These are phyloP conservation scores for Cinchona pubescens DNA, from an alignment of 257 asterid species.

Conservation along the genomic window DNA sequence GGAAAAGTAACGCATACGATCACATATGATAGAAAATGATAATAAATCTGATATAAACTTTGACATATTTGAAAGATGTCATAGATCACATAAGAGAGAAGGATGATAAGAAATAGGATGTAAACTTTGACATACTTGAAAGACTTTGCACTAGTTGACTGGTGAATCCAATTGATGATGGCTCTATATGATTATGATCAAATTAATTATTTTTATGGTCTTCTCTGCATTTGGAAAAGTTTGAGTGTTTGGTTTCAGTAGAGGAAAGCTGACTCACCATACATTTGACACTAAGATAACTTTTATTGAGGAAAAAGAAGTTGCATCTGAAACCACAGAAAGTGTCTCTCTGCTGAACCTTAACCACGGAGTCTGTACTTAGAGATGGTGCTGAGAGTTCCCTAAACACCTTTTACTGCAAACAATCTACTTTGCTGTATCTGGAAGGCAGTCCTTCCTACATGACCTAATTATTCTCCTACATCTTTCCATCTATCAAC, in stretches of 20 bases:
- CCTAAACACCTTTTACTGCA: background rate
- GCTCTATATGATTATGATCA: background rate
- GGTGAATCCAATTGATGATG: background rate
- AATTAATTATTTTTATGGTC: conserved; percentile 1
- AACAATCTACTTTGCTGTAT: background rate
- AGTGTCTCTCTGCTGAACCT: background rate
- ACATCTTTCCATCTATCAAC: background rate
- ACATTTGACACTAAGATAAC: background rate
- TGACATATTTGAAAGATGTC: background rate
- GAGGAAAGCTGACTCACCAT: background rate
- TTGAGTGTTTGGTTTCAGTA: background rate
- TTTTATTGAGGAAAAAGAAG: background rate
- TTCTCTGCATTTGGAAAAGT: background rate
- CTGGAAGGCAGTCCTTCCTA: background rate
- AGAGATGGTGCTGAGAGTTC: background rate
- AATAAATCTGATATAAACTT: background rate
- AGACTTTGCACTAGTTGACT: background rate
- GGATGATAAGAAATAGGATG: background rate
- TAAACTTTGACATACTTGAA: background rate
- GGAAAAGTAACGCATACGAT: too few relatives aligned
- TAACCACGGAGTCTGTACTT: too few relatives aligned
- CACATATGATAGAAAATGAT: background rate
- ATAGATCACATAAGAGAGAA: background rate
- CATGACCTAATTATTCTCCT: background rate
- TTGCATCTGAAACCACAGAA: background rate